Base-by-base conservation (phyloP, 2,329 filamentous ascomycete species). In the Escovopsis sp. region DNA sequence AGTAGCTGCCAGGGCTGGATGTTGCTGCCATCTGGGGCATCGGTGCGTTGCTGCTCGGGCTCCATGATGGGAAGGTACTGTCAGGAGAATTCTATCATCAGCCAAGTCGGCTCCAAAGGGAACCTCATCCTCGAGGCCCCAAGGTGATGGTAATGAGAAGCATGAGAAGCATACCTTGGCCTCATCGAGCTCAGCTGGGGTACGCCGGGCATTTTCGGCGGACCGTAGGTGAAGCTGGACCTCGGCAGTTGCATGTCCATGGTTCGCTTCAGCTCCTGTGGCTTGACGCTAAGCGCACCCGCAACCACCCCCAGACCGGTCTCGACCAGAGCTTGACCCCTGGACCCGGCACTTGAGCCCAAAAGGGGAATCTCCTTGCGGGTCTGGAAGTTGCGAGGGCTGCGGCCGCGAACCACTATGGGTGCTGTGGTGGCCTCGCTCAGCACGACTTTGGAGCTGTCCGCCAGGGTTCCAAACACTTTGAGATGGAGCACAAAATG, bases 401-500 rank as follows among this genome's bases (percentile, higher is more conserved):
- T 95, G 53, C 89, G 77, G 33, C 89, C 89, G 47, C 89, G 82
- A 28, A 96, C 89, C 43, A 96, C 93, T 52, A 96, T 89, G 2
- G 89, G 85, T 1, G 86, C 83, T 1, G 89, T 95, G 28, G 80
- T 80, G 12, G 86, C 79, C 61, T 95, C 88, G 41, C 82, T 83
- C 41, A 95, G 72, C 7, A 85, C 73, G 32, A 86, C 73, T 60
- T 88, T 94, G 32, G 72, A 73, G n/a, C 86, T 86, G 47, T 85
- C 91, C 1, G 85, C 75, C 40, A 96, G 66, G 0, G 85, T 91
- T 12, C 82, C 88, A 49, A 88, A 69, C 9, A 94, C 80, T 60
- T 89, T 94, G 41, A 96, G 67, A 48, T 87, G 82, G 45, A 96
- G 72, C 10, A 94, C 80, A 60, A 96, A 96, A 64, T 96, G 89